These are phyloP conservation scores for Trichosporon asahii DNA, from an alignment of 1,284 basidiomycete species.

Conservation along the genomic window DNA sequence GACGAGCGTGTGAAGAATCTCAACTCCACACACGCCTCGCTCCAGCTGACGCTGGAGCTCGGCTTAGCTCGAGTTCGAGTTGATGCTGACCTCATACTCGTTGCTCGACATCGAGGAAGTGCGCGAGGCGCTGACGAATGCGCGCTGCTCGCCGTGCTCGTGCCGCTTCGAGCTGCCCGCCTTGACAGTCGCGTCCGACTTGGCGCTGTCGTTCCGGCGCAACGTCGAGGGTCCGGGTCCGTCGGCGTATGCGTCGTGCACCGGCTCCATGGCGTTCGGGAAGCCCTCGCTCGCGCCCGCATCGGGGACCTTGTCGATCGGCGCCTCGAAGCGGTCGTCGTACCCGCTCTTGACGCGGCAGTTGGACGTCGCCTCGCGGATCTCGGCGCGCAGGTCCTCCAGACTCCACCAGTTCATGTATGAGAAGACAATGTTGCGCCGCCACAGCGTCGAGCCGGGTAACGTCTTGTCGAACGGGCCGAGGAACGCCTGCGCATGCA, in stretches of 20 bases:
- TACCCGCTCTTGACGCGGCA: slow-evolving; percentile 51
- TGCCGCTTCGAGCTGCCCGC: not conserved
- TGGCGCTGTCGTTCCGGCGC: not conserved
- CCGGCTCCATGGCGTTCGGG: slow-evolving; percentile 4
- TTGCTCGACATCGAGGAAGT: slow-evolving; percentile 7
- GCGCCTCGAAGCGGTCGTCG: slow-evolving; percentile 30
- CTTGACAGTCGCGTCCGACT: slow-evolving; percentile 3
- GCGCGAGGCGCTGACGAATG: not conserved
- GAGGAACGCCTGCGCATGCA: slow-evolving; percentile 49
- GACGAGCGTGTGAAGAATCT: too few relatives aligned
- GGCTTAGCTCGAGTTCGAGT: not conserved
- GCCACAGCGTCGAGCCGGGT: slow-evolving; percentile 42
- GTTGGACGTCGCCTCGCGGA: slow-evolving; percentile 49
- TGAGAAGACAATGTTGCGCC: slow-evolving; percentile 47
- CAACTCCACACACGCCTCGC: not conserved
- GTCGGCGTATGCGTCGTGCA: not conserved
- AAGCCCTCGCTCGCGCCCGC: slow-evolving; percentile 36
- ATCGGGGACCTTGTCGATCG: slow-evolving; percentile 44
- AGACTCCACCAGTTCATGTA: slow-evolving; percentile 47
- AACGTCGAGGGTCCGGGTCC: not conserved
- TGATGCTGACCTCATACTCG: not conserved
- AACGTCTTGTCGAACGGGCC: slow-evolving; percentile 40
- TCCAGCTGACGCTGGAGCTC: not conserved
- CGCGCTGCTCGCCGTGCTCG: not conserved
- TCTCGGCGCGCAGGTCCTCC: slow-evolving; percentile 51